Base-by-base conservation (phyloP, 768 basidiomycete species). In the Saitozyma sp. region DNA sequence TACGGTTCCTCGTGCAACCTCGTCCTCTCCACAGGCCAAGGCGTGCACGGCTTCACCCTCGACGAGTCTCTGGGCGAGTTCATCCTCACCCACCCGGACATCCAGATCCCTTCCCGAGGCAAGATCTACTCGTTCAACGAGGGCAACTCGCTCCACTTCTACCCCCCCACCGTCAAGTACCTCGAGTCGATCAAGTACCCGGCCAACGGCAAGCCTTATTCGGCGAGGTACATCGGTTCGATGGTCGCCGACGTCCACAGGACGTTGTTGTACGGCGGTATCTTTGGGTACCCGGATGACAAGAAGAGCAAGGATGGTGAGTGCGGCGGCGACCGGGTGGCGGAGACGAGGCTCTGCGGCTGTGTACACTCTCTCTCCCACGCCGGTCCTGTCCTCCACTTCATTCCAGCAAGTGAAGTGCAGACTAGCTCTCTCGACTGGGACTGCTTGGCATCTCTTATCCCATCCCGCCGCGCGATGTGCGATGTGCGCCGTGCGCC, bases 51-150 rank as follows among this genome's bases (percentile, higher is more conserved):
- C 52, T 99, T 96, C 83, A 99, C 96, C 9, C 87, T 99, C 45
- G 96, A 99, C 80, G 89, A 90, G 19, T 81, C 92, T 7, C 85
- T 99, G 13, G 96, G 96, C 71, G 96, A 99, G 83, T 99, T 98
- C 81, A 96, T 99, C 77, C 86, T 98, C 61, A 99, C 96, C 39
- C 96, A 99, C 82, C 95, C 95, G 29, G 87, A 97, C 74, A 99
- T 99, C 81, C 86, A 87, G 80, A 91, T 99, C 67, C 96, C 96
- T 8, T 68, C 86, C 9, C 88, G 96, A 54, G 96, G 96, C 69
- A 98, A 98, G 83, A 99, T 99, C 76, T 99, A 99, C 83, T 97
- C 94, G 3, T 95, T 98, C 85, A 99, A 99, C 79, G 96, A 99
- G 82, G 96, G 96, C 64, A 99, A 99, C 83, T 86, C 92, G 40